These are phyloP conservation scores for Stagonosporopsis chrysanthemi DNA, from an alignment of 2,329 filamentous ascomycete species.

Conservation along the genomic window DNA sequence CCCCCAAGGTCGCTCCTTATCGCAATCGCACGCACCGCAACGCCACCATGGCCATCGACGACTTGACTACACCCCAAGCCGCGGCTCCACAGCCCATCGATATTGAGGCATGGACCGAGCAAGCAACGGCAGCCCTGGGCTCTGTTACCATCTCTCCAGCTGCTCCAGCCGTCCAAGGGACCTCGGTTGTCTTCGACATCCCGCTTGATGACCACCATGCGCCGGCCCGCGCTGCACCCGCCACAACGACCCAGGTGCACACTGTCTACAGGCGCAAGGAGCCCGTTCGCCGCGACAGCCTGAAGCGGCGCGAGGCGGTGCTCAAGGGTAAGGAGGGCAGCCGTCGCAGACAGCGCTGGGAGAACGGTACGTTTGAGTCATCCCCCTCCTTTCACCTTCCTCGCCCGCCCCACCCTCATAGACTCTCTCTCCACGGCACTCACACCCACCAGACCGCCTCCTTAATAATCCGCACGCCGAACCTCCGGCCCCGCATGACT, in stretches of 20 bases:
- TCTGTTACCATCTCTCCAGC: conserved; percentile 50
- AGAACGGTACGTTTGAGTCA: conserved; percentile 72
- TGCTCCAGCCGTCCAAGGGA: conserved; percentile 54
- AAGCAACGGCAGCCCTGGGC: conserved; percentile 54
- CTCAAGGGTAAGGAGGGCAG: conserved; percentile 92
- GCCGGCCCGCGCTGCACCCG: conserved; percentile 38
- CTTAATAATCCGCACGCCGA: conserved; percentile 85
- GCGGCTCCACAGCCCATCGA: conserved; percentile 45
- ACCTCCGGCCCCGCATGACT: conserved; percentile 83
- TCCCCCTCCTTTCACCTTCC: neutral
- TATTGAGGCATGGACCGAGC: conserved; percentile 59
- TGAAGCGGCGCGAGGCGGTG: conserved; percentile 74
- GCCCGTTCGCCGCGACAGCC: conserved; percentile 65
- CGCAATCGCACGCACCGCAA: conserved; percentile 5
- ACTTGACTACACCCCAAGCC: conserved; percentile 32
- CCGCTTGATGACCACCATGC: conserved; percentile 70
- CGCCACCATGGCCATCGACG: conserved; percentile 47
- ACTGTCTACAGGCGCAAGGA: conserved; percentile 61
- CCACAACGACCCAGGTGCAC: conserved; percentile 53
- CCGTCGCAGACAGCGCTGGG: conserved; percentile 86
- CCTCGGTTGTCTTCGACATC: conserved; percentile 73
- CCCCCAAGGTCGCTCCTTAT: neutral
- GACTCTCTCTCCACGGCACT: neutral
- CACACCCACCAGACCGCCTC: conserved; percentile 73
- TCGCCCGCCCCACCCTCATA: neutral